Percentiles rank a stretch among this genome's conserved stretches.
Evolutionary conservation across 2,329 filamentous ascomycete species (phyloP).

Genomic region (Stachybotrys echinatus): DNA sequence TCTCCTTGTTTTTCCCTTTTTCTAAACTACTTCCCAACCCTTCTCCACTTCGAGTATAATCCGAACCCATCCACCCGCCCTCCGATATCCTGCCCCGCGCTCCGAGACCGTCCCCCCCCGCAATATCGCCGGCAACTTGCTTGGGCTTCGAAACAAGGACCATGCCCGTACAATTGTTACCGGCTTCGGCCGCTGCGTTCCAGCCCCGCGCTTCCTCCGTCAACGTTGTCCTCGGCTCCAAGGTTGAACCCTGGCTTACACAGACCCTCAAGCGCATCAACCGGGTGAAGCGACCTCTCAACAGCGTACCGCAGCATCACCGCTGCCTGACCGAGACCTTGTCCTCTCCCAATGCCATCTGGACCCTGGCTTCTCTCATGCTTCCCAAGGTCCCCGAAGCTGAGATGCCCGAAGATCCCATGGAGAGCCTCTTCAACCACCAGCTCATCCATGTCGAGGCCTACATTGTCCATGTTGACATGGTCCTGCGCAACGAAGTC

Average conservation of each 20-base stretch:
- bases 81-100: constrained; percentile 6
- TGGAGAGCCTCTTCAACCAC: constrained; percentile 88
- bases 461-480: constrained; percentile 98
- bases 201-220: constrained; percentile 84
- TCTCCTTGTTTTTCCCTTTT: constrained; percentile 39
- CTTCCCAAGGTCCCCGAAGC: constrained; percentile 82
- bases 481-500: constrained; percentile 96
- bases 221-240: constrained; percentile 88
- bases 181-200: constrained; percentile 93
- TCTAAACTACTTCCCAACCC: constrained; percentile 25
- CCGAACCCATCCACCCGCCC: constrained; percentile 5
- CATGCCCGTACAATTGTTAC: constrained; percentile 92
- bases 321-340: constrained; percentile 92
- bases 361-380: constrained; percentile 91
- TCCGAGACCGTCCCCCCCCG: constrained; percentile 8
- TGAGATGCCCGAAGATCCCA: constrained; percentile 75
- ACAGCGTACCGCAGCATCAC: constrained; percentile 93
- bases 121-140: not conserved
- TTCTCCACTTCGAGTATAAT: not conserved
- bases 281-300: constrained; percentile 91
- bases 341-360: constrained; percentile 85
- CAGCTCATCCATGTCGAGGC: constrained; percentile 91
- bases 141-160: constrained; percentile 20
- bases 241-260: constrained; percentile 94
- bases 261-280: constrained; percentile 96